phyloP scores from a whole-genome alignment of 208 protist species.

The Naegleria fowleri region DNA sequence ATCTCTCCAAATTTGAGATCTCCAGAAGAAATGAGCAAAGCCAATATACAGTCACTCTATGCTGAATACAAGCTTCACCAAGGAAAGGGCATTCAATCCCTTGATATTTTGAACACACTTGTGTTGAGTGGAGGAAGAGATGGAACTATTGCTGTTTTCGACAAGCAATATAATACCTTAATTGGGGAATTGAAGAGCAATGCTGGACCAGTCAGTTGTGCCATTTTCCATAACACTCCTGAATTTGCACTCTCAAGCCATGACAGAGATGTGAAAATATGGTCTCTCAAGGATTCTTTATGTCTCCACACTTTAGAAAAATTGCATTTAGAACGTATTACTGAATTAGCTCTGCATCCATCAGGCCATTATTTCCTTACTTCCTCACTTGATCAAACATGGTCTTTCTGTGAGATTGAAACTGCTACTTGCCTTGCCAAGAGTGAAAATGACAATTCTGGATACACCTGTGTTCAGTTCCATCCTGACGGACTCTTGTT shows the following conservation, averaged over 20 bases:
- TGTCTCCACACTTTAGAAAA: conserved; percentile 41
- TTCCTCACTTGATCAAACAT: conserved; percentile 47
- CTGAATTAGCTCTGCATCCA: conserved; percentile 51
- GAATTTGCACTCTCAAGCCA: conserved; percentile 41
- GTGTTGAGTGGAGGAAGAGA: conserved; percentile 54
- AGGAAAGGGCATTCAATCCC: conserved; percentile 41
- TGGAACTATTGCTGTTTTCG: conserved; percentile 48
- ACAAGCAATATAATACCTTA: conserved; percentile 28
- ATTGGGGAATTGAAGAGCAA: conserved; percentile 38
- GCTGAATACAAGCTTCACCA: conserved; percentile 24
- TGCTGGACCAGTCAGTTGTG: conserved; percentile 40
- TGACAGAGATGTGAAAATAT: not conserved
- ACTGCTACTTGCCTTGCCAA: not conserved
- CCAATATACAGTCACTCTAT: not conserved
- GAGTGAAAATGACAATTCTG: not conserved
- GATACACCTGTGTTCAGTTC: conserved; percentile 39
- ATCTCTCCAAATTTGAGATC: conserved; percentile 39
- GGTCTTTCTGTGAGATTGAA: conserved; percentile 58
- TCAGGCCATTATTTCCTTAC: conserved; percentile 54
- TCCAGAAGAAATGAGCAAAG: conserved; percentile 38
- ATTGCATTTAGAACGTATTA: conserved; percentile 50
- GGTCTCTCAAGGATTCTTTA: not conserved
- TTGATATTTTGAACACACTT: conserved; percentile 30
- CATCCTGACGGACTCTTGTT: conserved; percentile 75
- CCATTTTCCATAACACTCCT: conserved; percentile 50